Base-by-base conservation (phyloP, 106 monocot species). In the Acorus gramineus region DNA sequence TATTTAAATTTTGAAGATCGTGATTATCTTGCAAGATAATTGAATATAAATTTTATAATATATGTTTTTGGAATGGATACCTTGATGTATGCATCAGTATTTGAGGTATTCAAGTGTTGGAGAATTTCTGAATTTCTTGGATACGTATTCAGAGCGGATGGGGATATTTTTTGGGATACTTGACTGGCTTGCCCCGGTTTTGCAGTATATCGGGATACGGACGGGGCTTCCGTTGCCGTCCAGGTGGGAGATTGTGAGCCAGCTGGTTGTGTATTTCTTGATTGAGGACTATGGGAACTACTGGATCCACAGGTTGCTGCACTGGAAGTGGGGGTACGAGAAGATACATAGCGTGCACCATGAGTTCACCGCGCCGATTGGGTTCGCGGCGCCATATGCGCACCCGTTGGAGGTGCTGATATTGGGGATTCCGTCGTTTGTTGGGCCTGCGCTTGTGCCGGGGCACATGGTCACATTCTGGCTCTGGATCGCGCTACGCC, bases 241-340 rank as follows among this genome's bases (percentile, higher is more conserved):
- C 43, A 7, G 1, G 47, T 7, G 55, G 54, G 71, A 71, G 71
- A 62, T 62, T 46, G 61, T 10, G 61, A 47, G 62, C 28, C 71
- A 71, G 55, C 62, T 71, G 62, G 46, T 52, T 61, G 71, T 62
- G 53, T 71, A 62, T 54, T 53, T 71, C 14, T 1, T 71, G 71
- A 55, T 63, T 53, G 62, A 62, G 52, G 70, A 70, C 70, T 70
- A 53, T 53, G 50, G 9, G 46, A 61, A 70, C 70, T 70, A 70
- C 61, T 70, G 61, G 70, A 53, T 70, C n/a, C 70, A 70, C 61
- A 42, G 70, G 61, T 6, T 42, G 50, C 44, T 70, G 60, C 70
- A 70, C 53, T 14, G 52, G 3, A n/a, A 45, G 55, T 63, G 69
- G 69, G 60, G 60, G 1, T 69, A 69, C 52, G 60, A 60, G 8